Evolutionary conservation across 768 basidiomycete species (phyloP).

Genomic region (Cyathus striatus): DNA sequence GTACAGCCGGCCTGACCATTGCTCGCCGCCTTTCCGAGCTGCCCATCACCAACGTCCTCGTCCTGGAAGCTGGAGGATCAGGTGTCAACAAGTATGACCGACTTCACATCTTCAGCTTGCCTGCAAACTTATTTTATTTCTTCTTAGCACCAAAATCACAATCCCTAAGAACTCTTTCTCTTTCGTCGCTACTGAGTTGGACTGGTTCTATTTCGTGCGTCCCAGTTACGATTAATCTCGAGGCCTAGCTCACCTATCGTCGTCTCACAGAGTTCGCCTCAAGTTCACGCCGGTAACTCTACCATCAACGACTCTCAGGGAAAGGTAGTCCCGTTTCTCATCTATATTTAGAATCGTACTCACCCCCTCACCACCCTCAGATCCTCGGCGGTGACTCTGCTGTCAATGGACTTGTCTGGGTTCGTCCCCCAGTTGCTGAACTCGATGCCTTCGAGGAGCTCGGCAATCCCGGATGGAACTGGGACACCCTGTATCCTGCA

Average conservation of each 20-base stretch:
- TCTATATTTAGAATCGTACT: not conserved
- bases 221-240: not conserved
- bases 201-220: conserved; percentile 19
- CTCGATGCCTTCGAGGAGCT: conserved; percentile 23
- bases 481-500: conserved; percentile 23
- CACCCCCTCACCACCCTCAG: conserved; percentile 5
- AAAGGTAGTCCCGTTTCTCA: conserved; percentile 11
- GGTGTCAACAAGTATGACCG: conserved; percentile 15
- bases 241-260: not conserved
- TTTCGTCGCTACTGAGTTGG: conserved; percentile 19
- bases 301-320: conserved; percentile 21
- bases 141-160: conserved; percentile 16
- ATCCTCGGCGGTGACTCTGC: conserved; percentile 30
- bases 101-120: not conserved
- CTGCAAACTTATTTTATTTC: not conserved
- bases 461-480: conserved; percentile 27
- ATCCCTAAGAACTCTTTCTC: conserved; percentile 20
- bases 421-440: conserved; percentile 21
- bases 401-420: conserved; percentile 31
- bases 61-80: conserved; percentile 25
- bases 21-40: conserved; percentile 24
- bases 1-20: conserved; percentile 26
- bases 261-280: conserved; percentile 14
- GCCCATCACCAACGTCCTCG: conserved; percentile 14
- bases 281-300: conserved; percentile 15